A percentile compares a stretch with the other conserved stretches of the same genome.
phyloP scores from a whole-genome alignment of 78 protist species.

The Dictyostelium intermedium region DNA sequence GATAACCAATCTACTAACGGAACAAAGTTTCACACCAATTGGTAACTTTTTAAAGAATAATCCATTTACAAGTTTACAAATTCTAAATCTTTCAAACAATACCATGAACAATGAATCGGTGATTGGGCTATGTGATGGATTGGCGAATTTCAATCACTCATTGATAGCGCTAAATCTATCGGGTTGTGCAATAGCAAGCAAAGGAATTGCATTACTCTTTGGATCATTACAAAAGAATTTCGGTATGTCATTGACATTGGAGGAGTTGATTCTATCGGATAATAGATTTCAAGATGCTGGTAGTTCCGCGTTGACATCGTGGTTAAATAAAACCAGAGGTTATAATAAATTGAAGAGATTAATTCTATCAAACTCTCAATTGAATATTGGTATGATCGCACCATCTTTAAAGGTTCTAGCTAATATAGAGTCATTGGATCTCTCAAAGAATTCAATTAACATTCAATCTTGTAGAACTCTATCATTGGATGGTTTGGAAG shows the following conservation, averaged over 20 bases:
- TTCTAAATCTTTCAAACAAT: constrained; percentile 37
- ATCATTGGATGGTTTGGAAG: constrained; percentile 18
- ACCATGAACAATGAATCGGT: constrained; percentile 40
- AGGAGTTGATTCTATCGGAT: not conserved
- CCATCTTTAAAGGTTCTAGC: constrained; percentile 12
- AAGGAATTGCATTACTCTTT: constrained; percentile 23
- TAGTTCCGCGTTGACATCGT: constrained; percentile 3
- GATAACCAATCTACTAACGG: constrained; percentile 10
- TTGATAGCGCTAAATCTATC: not conserved
- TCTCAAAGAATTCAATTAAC: constrained; percentile 44
- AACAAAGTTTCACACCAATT: constrained; percentile 62
- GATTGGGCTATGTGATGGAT: constrained; percentile 9
- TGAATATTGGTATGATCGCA: not conserved
- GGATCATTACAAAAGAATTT: constrained; percentile 36
- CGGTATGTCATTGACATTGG: constrained; percentile 65
- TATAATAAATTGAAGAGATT: not conserved
- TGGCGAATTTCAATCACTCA: constrained; percentile 60
- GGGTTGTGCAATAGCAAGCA: constrained; percentile 45
- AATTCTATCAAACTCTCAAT: not conserved
- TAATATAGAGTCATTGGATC: not conserved
- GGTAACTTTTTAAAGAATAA: constrained; percentile 7
- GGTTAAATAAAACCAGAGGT: constrained; percentile 44
- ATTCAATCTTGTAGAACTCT: not conserved
- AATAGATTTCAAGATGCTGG: constrained; percentile 73
- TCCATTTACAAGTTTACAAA: not conserved